Evolutionary conservation across 1,139 yeast genomes (phyloP).

Genomic region (Arxiozyma bovina): DNA sequence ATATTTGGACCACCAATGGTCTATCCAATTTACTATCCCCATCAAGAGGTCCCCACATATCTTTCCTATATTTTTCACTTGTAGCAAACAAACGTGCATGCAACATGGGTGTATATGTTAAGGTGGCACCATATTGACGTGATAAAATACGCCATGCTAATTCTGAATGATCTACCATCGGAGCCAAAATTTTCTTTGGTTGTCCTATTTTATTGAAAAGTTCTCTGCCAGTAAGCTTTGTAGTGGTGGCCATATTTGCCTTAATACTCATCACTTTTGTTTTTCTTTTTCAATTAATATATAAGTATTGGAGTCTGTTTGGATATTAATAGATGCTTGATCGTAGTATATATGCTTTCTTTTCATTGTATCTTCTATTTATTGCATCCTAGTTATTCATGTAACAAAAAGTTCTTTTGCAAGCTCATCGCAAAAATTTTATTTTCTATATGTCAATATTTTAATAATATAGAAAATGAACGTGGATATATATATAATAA

Average conservation of each 20-base stretch:
- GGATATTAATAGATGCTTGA: too few relatives aligned
- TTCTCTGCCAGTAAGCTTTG: slow-evolving; percentile 49
- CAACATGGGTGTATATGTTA: slow-evolving; percentile 95
- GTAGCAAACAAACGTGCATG: slow-evolving; percentile 88
- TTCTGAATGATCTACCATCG: slow-evolving; percentile 97
- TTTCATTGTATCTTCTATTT: too few relatives aligned
- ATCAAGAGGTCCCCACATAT: slow-evolving; percentile 65
- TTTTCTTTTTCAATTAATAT: too few relatives aligned
- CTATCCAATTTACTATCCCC: slow-evolving; percentile 62
- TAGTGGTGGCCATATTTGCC: background rate
- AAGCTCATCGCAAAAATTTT: background rate
- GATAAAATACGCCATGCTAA: slow-evolving; percentile 91
- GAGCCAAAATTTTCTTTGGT: slow-evolving; percentile 87
- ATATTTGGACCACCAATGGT: slow-evolving; percentile 86
- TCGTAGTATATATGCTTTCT: too few relatives aligned
- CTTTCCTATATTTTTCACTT: slow-evolving; percentile 67
- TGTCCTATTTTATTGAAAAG: slow-evolving; percentile 59
- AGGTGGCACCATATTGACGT: slow-evolving; percentile 81
- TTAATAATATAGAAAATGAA: too few relatives aligned
- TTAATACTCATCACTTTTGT: background rate
- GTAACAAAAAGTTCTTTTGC: slow-evolving; percentile 7
- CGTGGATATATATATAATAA: too few relatives aligned
- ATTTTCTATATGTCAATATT: background rate
- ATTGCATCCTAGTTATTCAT: too few relatives aligned
- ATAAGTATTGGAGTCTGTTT: too few relatives aligned